Evolutionary conservation across 108 stramenopile species (phyloP).

Genomic region (Fragilaria crotonensis): DNA sequence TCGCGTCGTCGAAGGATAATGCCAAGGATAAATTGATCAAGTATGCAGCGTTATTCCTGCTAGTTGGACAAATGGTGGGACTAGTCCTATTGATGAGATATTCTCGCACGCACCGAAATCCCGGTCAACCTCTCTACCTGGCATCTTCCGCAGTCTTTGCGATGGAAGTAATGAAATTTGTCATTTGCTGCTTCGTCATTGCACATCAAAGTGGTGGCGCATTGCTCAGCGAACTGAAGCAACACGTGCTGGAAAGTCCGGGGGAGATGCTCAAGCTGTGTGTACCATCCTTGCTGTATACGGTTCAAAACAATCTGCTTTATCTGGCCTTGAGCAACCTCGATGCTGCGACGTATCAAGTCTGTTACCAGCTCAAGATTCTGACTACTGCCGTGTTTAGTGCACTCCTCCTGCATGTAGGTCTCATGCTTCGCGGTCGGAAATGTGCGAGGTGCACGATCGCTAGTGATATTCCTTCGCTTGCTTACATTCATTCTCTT

Average conservation of each 20-base stretch:
- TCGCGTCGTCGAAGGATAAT: not conserved
- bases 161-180: slow-evolving; percentile 80
- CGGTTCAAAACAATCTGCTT: slow-evolving; percentile 96
- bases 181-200: slow-evolving; percentile 57
- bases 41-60: slow-evolving; percentile 67
- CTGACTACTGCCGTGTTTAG: slow-evolving; percentile 97
- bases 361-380: slow-evolving; percentile 97
- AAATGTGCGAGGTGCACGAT: slow-evolving; percentile 4
- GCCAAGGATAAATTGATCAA: slow-evolving; percentile 40
- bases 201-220: slow-evolving; percentile 36
- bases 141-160: slow-evolving; percentile 80
- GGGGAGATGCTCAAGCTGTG: slow-evolving; percentile 86
- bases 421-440: not conserved
- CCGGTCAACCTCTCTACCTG: slow-evolving; percentile 59
- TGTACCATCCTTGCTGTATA: slow-evolving; percentile 95
- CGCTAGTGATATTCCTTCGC: slow-evolving; percentile 33
- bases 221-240: slow-evolving; percentile 27
- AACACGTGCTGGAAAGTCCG: slow-evolving; percentile 43
- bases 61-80: slow-evolving; percentile 87
- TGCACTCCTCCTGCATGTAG: slow-evolving; percentile 73
- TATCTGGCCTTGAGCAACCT: slow-evolving; percentile 93
- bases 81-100: slow-evolving; percentile 78
- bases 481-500: slow-evolving; percentile 12
- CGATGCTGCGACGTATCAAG: slow-evolving; percentile 96
- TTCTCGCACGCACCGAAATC: slow-evolving; percentile 48